Base-by-base conservation (phyloP, 176 grass and related monocot genomes). In the Ampelocalamus luodianensis region DNA sequence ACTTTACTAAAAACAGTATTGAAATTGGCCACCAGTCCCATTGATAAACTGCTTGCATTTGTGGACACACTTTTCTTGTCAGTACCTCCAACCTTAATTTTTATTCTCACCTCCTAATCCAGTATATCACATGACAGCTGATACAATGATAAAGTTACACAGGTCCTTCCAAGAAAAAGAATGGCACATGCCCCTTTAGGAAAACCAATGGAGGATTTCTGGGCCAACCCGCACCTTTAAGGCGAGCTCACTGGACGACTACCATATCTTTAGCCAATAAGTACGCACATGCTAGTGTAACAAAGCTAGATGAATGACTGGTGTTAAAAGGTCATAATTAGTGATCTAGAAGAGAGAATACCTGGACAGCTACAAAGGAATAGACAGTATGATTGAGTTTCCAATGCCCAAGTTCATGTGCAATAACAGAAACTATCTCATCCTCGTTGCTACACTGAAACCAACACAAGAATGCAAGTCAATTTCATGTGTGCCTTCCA, bases 331-430 rank as follows among this genome's bases (percentile, higher is more conserved):
- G 14, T 74, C 13, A 88, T 36, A 74, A 51, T 59, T 24, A 39
- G 84, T 69, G 54, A 74, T 71, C 22, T 74, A 49, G 45, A 83
- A 69, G 68, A 79, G 76, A 80, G 36, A 79, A 83, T 89, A 99
- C 96, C 96, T 99, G 93, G 62, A 99, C 88, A 71, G 90, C 92
- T 82, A 96, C 82, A 83, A 99, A 96, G 40, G 93, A 92, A 90
- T 96, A 99, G 37, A 95, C 72, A 27, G 90, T 96, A 85, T 96
- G 97, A 78, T 83, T 99, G 51, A 96, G 97, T 87, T 99, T 99
- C 97, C 97, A 99, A 71, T 99, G 97, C 71, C 97, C 97, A 88
- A 99, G 93, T 89, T 99, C 97, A 84, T 99, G 97, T 61, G 91
- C 97, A 89, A 99, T 92, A 58, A 99, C 97, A 79, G 97, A 94